A percentile compares a stretch with the other conserved stretches of the same genome.
Evolutionary conservation across 1,284 basidiomycete species (phyloP).

Genomic region (Cutaneotrichosporon sp.): DNA sequence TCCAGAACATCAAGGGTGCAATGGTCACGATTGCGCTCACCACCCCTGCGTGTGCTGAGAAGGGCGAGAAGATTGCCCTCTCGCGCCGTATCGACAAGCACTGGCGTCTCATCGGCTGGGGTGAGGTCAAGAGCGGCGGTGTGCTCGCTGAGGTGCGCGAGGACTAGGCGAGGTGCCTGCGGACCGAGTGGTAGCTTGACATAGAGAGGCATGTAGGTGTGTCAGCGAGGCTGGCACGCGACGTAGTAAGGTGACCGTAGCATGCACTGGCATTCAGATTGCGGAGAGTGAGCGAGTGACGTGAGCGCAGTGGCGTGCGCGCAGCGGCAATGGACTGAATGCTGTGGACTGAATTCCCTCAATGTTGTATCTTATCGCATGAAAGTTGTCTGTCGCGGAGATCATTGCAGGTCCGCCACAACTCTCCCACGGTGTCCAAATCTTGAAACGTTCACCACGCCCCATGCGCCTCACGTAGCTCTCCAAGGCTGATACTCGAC

Average conservation of each 20-base stretch:
- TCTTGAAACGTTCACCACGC: too few species aligned
- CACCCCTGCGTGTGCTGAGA: constrained; percentile 86
- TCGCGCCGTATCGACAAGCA: constrained; percentile 94
- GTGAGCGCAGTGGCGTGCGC: too few species aligned
- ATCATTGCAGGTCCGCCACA: too few species aligned
- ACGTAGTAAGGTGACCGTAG: constrained; percentile 5
- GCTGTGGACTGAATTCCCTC: too few species aligned
- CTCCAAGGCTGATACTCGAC: too few species aligned
- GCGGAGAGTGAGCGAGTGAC: background rate
- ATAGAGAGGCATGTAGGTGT: background rate
- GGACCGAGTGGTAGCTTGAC: background rate
- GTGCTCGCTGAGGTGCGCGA: constrained; percentile 40
- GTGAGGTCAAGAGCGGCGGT: constrained; percentile 47
- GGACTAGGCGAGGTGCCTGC: constrained; percentile 7
- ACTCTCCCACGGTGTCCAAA: too few species aligned
- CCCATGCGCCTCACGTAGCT: too few species aligned
- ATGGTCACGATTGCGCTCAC: constrained; percentile 89
- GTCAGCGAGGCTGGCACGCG: background rate
- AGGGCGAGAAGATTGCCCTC: constrained; percentile 92
- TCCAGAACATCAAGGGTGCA: constrained; percentile 86
- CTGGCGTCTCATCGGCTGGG: constrained; percentile 67
- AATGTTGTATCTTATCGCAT: too few species aligned
- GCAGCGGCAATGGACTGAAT: too few species aligned
- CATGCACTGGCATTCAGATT: constrained; percentile 9
- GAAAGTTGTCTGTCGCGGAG: too few species aligned